Base-by-base conservation (phyloP, 805 yeast genomes). In the Myxozyma neglecta region DNA sequence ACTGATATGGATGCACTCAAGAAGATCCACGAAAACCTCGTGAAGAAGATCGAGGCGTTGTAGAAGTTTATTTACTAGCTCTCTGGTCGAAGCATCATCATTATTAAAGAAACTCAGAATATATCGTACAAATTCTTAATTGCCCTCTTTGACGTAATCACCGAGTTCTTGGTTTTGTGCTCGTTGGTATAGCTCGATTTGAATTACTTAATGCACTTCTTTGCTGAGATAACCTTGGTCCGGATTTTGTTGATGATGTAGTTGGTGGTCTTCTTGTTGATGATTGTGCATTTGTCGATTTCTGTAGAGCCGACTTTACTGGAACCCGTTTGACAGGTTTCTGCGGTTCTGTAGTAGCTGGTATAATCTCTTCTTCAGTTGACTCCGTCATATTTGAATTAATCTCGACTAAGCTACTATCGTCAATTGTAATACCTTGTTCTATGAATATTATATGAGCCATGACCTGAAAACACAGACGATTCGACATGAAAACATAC, bases 1-100 rank as follows among this genome's bases (percentile, higher is more conserved):
- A 88, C 93, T 37, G 88, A 89, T 72, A 85, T 89, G 74, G 91
- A 80, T 13, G 84, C 86, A 56, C 78, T 92, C 72, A 87, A 87
- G 56, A 79, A 81, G 62, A 77, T 84, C 47, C 96, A 90, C 71
- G 83, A 84, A 69, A 80, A 84, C 63, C 74, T 92, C 61, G 67
- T 76, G 18, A 78, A 77, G 24, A 84, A 81, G 65, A 18, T 71
- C 35, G 66, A 63, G 42, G 49, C 36, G 34, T 34, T 54, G 46
- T 54, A 42, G 42, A n/a, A 36, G 29, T 9, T 36, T 54, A 45
- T 32, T 16, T 34, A 5, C 18, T n/a, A 20, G 32, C 32, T 24
- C 29, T 24, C 8, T 20, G 50, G 24, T 4, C 5, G 20, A 9
- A 16, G 20, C 24, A 29, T 46, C 35, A 46, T n/a, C 32, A 29